These are phyloP conservation scores for Laetiporus sulphureus DNA, from an alignment of 1,284 basidiomycete genomes.

Conservation along the genomic window DNA sequence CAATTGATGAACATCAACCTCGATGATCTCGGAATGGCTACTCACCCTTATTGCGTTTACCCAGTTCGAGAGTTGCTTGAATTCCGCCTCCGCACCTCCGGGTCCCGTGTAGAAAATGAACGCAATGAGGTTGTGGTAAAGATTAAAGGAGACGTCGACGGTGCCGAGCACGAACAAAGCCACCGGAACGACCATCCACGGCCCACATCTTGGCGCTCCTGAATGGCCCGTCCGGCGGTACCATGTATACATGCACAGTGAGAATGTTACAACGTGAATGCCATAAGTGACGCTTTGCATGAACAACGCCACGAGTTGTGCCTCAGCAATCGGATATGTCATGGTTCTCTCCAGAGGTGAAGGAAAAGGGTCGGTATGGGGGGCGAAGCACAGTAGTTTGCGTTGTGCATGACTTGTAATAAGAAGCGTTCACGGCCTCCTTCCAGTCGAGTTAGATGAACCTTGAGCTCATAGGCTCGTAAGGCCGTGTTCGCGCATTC, in stretches of 20 bases:
- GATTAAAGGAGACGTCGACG: slow-evolving; percentile 18
- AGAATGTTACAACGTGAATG: slow-evolving; percentile 2
- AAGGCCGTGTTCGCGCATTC: too few relatives aligned
- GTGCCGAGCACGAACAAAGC: slow-evolving; percentile 15
- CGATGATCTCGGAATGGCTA: background rate
- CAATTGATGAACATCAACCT: background rate
- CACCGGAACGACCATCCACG: slow-evolving; percentile 9
- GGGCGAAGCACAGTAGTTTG: too few relatives aligned
- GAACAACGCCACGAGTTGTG: slow-evolving; percentile 6
- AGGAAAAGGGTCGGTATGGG: too few relatives aligned
- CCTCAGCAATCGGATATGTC: slow-evolving; percentile 3
- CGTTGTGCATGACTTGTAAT: too few relatives aligned
- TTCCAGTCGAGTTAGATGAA: too few relatives aligned
- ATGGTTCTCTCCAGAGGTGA: too few relatives aligned
- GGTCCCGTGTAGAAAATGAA: slow-evolving; percentile 21
- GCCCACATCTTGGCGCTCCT: slow-evolving; percentile 1
- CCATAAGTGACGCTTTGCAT: slow-evolving; percentile 4
- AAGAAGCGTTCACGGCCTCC: too few relatives aligned
- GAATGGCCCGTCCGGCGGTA: background rate
- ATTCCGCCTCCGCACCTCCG: slow-evolving; percentile 16
- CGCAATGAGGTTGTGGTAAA: slow-evolving; percentile 20
- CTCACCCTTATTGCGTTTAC: slow-evolving; percentile 18
- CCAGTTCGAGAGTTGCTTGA: slow-evolving; percentile 22
- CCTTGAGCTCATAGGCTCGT: too few relatives aligned
- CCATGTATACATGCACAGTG: background rate